A percentile compares a stretch with the other conserved stretches of the same genome.
Conservation (phyloP, 2,329 filamentous ascomycete species). For the Penicillium sp. region DNA sequence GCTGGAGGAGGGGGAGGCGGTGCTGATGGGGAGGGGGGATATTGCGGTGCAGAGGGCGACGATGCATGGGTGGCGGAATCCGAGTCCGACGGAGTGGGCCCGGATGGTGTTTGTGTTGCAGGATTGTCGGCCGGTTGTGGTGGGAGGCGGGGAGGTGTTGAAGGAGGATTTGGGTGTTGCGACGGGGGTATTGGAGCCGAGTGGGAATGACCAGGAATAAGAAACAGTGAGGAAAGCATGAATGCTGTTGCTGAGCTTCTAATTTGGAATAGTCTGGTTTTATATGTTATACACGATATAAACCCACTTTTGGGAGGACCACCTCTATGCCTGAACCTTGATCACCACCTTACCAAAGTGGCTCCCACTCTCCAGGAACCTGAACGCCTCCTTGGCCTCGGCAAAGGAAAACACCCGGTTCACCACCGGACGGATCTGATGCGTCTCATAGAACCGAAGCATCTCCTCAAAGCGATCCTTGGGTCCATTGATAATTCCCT, state of each 20-base stretch:
- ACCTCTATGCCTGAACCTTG: slow-evolving; percentile 36
- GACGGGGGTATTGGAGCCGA: slow-evolving; percentile 15
- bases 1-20: slow-evolving; percentile 55
- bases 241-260: neutral
- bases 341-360: slow-evolving; percentile 61
- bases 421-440: slow-evolving; percentile 47
- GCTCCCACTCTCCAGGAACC: slow-evolving; percentile 54
- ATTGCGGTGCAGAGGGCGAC: slow-evolving; percentile 60
- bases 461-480: slow-evolving; percentile 53
- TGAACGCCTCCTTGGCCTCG: slow-evolving; percentile 55
- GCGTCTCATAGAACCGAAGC: slow-evolving; percentile 37
- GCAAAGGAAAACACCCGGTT: slow-evolving; percentile 58
- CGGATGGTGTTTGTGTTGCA: slow-evolving; percentile 47
- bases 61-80: slow-evolving; percentile 58
- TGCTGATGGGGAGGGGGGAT: slow-evolving; percentile 53
- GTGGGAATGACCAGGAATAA: slow-evolving; percentile 18
- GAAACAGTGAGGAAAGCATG: neutral
- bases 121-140: slow-evolving; percentile 27
- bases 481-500: slow-evolving; percentile 65
- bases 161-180: slow-evolving; percentile 30
- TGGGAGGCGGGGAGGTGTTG: slow-evolving; percentile 24
- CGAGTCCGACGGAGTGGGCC: slow-evolving; percentile 51
- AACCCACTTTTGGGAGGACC: neutral
- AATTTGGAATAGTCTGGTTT: neutral
- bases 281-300: neutral